A percentile compares a stretch with the other conserved stretches of the same genome.
These are phyloP conservation scores for Senna siamea DNA, from an alignment of 306 rosid genomes.

Conservation along the genomic window DNA sequence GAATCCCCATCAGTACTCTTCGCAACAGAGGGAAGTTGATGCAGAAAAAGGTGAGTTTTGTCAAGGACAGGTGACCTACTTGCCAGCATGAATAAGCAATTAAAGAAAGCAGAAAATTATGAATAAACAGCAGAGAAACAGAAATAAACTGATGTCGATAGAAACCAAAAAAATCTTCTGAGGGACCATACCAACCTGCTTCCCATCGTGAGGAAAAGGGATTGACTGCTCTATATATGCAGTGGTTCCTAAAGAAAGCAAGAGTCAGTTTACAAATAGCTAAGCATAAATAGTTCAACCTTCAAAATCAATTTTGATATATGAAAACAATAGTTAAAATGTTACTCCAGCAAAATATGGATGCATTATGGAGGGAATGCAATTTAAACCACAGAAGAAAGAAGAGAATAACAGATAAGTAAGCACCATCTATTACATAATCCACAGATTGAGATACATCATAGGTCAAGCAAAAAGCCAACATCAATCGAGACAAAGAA, in stretches of 20 bases:
- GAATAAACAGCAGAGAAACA: background rate
- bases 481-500: background rate
- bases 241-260: slow-evolving; percentile 65
- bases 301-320: slow-evolving; percentile 32
- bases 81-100: slow-evolving; percentile 22
- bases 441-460: slow-evolving; percentile 15
- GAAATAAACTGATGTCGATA: slow-evolving; percentile 12
- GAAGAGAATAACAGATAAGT: slow-evolving; percentile 4
- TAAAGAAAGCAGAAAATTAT: background rate
- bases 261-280: slow-evolving; percentile 44
- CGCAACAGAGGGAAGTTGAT: slow-evolving; percentile 12
- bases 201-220: slow-evolving; percentile 89
- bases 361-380: background rate
- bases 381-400: slow-evolving; percentile 9
- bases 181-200: slow-evolving; percentile 63
- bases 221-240: slow-evolving; percentile 84
- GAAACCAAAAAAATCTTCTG: background rate
- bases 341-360: slow-evolving; percentile 14
- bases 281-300: slow-evolving; percentile 44
- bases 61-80: slow-evolving; percentile 5
- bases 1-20: too few species aligned
- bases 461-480: slow-evolving; percentile 2
- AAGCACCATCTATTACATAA: slow-evolving; percentile 8
- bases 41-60: slow-evolving; percentile 23
- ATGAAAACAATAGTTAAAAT: slow-evolving; percentile 26